Evolutionary conservation across 352 stramenopile genomes (phyloP), one percentile per base, ranked within the genome.

Genomic region (Globisporangium megalacanthum): DNA sequence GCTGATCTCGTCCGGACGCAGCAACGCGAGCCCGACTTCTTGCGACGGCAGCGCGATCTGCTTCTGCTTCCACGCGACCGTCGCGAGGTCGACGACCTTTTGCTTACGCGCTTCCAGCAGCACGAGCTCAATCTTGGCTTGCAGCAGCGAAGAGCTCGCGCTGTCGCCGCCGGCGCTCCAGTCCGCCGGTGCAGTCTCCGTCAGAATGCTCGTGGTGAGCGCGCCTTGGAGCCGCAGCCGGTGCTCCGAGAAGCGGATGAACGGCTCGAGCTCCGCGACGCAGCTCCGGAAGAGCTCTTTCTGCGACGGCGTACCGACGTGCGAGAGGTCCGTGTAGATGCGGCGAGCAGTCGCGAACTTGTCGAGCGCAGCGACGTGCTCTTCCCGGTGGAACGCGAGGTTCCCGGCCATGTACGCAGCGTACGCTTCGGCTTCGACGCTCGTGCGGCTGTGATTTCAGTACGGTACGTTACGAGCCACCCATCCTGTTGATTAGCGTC

Each of bases 321-420:
- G 74, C 52, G 79, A 80, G 29, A 94, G 68, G 49, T 95, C 86
- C 58, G 77, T 65, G 71, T 92, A 95, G 64, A 96, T 94, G 51
- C 82, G 79, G 36, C 85, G 80, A 33, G 82, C 84, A 20, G 81
- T 94, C 44, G 59, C 62, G 56, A 95, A 94, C 54, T 86, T 83
- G 11, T 94, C 83, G 33, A 95, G 71, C 54, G 89, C 89, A 22
- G 70, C 68, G 46, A 86, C 73, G 70, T 92, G 92, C 51, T 88
- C 77, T 53, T 96, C 86, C 42, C 89, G 87, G 64, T 97, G 85
- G 58, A 96, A 92, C 29, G 87, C 76, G 31, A 95, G 68, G 60
- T 94, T 95, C 25, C 88, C 89, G 17, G 72, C 62, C 88, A 96
- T 97, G 61, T 86, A 96, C 44, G 86, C 77, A 4, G 83, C 81